Base-by-base conservation (phyloP, 2,329 filamentous ascomycete species). In the Calonectria henricotiae region DNA sequence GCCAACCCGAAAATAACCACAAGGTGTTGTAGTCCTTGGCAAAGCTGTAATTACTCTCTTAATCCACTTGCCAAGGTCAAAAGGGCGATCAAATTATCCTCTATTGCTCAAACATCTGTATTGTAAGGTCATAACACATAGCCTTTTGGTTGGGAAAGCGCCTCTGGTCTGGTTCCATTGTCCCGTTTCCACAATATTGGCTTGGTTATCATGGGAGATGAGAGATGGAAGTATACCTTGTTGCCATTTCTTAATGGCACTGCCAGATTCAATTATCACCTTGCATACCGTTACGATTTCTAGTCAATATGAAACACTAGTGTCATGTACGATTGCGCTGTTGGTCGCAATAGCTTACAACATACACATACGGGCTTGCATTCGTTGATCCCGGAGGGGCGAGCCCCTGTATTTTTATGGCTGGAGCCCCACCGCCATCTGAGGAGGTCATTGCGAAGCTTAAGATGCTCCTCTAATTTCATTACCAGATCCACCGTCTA, bases 391-490 rank as follows among this genome's bases (percentile, higher is more conserved):
- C 32, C 20, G 32, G 51, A 13, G 20, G 32, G 51, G 17, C 32
- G 30, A 58, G 32, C 5, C n/a, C 20, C 35, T 39, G 20, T 20
- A 9, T 37, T 30, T 25, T 23, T 9, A 13, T 15, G 20, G n/a
- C 32, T 39, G 20, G 12, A n/a, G 25, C 47, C 27, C 27, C 27
- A 51, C 15, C 4, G n/a, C 15, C 17, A 30, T 51, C 47, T 12
- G 25, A 13, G 13, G 13, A 58, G 32, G 51, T 39, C 51, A 58
- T 39, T 58, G 51, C 51, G 51, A 58, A 58, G 51, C 51, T 58
- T 39, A 58, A 58, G 20, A 55, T 39, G 51, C 20, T 39, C 51
- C 51, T 58, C 35, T 25, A 23, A 58, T 58, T 23, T 58, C 13
- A 37, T 3, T 5, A 37, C 35, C 35, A 37, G 35, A 37, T 46